phyloP scores from a whole-genome alignment of 2,329 filamentous ascomycete species.

The Penicillium thymicola region DNA sequence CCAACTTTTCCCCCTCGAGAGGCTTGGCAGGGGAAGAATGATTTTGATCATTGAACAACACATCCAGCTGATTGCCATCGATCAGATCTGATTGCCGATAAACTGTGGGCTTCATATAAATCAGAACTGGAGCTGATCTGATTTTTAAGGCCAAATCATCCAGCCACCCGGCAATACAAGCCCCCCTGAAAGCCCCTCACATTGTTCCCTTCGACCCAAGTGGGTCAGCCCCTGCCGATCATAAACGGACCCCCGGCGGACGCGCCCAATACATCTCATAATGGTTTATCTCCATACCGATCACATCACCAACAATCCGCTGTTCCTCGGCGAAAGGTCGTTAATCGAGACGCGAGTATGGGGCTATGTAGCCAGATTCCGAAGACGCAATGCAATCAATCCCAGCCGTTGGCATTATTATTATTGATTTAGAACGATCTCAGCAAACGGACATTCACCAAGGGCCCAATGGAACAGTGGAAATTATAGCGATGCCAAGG shows the following conservation, averaged over 20 bases:
- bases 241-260: constrained; percentile 3
- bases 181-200: neutral
- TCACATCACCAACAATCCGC: constrained; percentile 16
- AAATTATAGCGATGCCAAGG: neutral
- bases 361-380: neutral
- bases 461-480: constrained; percentile 2
- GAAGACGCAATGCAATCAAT: neutral
- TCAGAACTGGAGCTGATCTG: neutral
- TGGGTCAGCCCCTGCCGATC: constrained; percentile 22
- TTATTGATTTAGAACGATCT: neutral
- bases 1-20: neutral
- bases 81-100: neutral
- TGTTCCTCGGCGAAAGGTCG: neutral
- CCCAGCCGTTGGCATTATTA: neutral
- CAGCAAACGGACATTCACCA: neutral
- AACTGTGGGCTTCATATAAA: neutral
- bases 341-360: neutral
- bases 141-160: neutral
- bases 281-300: constrained; percentile 13
- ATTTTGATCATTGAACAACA: neutral
- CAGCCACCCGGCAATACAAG: constrained; percentile 2
- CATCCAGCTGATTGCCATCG: neutral
- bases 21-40: neutral
- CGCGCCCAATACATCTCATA: constrained; percentile 2
- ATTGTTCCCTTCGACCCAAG: constrained; percentile 5